Evolutionary conservation across 805 yeast genomes (phyloP).

Genomic region (Saturnispora quitensis): DNA sequence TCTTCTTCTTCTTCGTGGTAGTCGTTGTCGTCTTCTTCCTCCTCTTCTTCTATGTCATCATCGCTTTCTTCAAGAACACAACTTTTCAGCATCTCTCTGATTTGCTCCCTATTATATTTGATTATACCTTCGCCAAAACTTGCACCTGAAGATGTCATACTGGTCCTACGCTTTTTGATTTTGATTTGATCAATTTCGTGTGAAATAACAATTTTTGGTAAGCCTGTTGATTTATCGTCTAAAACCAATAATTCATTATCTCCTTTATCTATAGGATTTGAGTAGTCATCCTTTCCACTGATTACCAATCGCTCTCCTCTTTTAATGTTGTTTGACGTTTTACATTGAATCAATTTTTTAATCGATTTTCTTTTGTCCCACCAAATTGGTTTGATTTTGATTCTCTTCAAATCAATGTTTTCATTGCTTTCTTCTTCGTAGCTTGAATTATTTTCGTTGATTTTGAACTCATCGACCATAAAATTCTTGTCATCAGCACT

Average conservation of each 20-base stretch:
- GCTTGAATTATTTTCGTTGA: slow-evolving; percentile 7
- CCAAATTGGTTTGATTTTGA: slow-evolving; percentile 17
- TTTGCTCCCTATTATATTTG: slow-evolving; percentile 26
- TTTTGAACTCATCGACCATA: slow-evolving; percentile 21
- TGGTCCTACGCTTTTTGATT: slow-evolving; percentile 13
- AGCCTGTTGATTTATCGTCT: slow-evolving; percentile 5
- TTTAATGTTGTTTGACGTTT: slow-evolving; percentile 8
- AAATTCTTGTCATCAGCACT: slow-evolving; percentile 8
- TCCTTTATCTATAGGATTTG: slow-evolving; percentile 11
- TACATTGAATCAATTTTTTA: slow-evolving; percentile 19
- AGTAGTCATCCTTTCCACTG: slow-evolving; percentile 8
- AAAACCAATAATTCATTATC: slow-evolving; percentile 12
- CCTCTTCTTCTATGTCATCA: slow-evolving; percentile 8
- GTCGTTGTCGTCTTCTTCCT: slow-evolving; percentile 2
- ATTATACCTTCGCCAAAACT: slow-evolving; percentile 31
- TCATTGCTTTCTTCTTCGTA: slow-evolving; percentile 9
- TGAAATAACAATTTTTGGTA: slow-evolving; percentile 12
- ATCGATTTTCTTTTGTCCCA: slow-evolving; percentile 14
- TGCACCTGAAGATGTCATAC: slow-evolving; percentile 29
- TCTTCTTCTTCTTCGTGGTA: not conserved
- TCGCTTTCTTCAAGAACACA: slow-evolving; percentile 12
- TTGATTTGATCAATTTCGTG: not conserved
- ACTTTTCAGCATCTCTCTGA: slow-evolving; percentile 24
- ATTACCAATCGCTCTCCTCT: slow-evolving; percentile 4
- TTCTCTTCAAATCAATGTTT: not conserved